Evolutionary conservation across 345 rosid genomes (phyloP).

Genomic region (Citrus reticulata): DNA sequence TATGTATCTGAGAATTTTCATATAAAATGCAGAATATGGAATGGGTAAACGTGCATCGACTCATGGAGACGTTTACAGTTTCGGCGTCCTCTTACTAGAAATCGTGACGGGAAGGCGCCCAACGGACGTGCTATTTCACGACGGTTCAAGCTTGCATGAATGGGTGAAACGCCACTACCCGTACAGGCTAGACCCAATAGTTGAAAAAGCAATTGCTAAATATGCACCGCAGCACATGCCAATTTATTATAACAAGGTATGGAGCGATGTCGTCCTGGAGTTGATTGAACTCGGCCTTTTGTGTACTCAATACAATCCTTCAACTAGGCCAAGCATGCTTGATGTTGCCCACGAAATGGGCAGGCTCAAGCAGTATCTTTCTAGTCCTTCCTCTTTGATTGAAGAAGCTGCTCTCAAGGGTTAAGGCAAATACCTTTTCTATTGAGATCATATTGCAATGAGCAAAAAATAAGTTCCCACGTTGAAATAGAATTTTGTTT

Average conservation of each 20-base stretch:
- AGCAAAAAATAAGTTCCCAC: no score
- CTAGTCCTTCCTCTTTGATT: conserved; percentile 32
- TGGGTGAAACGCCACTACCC: conserved; percentile 78
- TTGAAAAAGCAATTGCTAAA: conserved; percentile 53
- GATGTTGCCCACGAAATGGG: conserved; percentile 79
- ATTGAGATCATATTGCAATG: background rate
- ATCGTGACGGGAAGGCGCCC: conserved; percentile 72
- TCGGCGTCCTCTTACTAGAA: conserved; percentile 77
- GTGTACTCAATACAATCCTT: conserved; percentile 72
- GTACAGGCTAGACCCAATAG: conserved; percentile 47
- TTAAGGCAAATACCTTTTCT: background rate
- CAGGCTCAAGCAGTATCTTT: conserved; percentile 60
- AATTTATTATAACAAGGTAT: conserved; percentile 25
- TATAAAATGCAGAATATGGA: conserved; percentile 59
- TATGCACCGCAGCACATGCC: conserved; percentile 35
- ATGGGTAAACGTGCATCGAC: conserved; percentile 75
- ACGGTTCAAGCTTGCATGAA: conserved; percentile 72
- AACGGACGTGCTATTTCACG: conserved; percentile 50
- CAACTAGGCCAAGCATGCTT: conserved; percentile 79
- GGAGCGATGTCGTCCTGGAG: conserved; percentile 65
- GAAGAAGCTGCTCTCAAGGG: conserved; percentile 26
- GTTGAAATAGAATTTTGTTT: background rate
- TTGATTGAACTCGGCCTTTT: conserved; percentile 76
- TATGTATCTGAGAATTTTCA: background rate
- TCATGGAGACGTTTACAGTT: conserved; percentile 87